A percentile compares a stretch with the other conserved stretches of the same genome.
Conservation (phyloP, 805 yeast species). For the Cyberlindnera bimundalis region DNA sequence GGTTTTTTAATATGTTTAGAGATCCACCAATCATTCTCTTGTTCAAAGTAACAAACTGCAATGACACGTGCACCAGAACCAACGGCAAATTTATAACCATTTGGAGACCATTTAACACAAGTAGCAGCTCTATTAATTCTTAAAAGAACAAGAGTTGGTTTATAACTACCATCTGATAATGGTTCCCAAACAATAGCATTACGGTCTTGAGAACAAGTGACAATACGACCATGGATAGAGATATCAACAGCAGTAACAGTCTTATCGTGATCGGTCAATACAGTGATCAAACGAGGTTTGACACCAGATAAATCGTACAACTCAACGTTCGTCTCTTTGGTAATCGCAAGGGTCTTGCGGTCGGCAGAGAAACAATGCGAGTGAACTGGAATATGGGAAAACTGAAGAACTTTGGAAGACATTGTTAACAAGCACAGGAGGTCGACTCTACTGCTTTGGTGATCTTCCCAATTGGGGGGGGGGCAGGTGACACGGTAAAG, state of each 20-base stretch:
- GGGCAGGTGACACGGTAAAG: too few species aligned
- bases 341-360: conserved; percentile 65
- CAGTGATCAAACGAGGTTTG: conserved; percentile 60
- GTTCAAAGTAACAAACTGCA: conserved; percentile 95
- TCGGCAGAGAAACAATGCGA: conserved; percentile 87
- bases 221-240: conserved; percentile 81
- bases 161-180: conserved; percentile 53
- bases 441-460: conserved; percentile 26
- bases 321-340: conserved; percentile 74
- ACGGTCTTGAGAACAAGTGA: conserved; percentile 96
- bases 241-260: conserved; percentile 93
- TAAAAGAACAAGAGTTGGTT: conserved; percentile 87
- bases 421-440: conserved; percentile 19
- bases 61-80: conserved; percentile 93
- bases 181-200: conserved; percentile 97
- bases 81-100: conserved; percentile 93
- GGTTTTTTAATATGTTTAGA: conserved; percentile 96
- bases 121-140: conserved; percentile 96
- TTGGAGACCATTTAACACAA: conserved; percentile 90
- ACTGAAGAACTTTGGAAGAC: conserved; percentile 43
- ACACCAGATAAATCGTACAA: conserved; percentile 57
- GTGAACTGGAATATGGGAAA: conserved; percentile 83
- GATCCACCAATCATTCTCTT: conserved; percentile 99
- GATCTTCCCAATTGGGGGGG: too few species aligned
- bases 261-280: conserved; percentile 83